These are phyloP conservation scores for Grigorovia jiainica DNA, from an alignment of 805 yeast species.

Conservation along the genomic window DNA sequence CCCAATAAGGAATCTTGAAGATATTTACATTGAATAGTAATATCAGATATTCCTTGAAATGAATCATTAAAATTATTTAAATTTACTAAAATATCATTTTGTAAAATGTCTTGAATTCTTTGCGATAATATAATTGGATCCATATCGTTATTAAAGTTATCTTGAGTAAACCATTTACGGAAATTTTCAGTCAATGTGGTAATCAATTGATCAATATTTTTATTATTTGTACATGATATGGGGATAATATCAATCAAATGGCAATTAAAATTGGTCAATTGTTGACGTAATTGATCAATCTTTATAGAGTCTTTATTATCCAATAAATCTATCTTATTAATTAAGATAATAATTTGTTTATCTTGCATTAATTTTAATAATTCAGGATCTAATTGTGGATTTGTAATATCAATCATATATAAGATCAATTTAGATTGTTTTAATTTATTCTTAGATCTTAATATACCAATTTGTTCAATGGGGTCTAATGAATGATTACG, in stretches of 20 bases:
- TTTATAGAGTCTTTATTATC: too few relatives aligned
- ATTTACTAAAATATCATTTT: conserved; percentile 69
- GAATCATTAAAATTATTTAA: conserved; percentile 49
- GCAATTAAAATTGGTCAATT: too few relatives aligned
- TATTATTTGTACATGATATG: conserved; percentile 53
- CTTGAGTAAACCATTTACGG: conserved; percentile 37
- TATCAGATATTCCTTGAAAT: conserved; percentile 43
- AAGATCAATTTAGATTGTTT: conserved; percentile 60
- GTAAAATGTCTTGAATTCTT: conserved; percentile 64
- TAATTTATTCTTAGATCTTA: conserved; percentile 57
- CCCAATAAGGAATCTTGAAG: conserved; percentile 70
- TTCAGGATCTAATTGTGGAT: conserved; percentile 27
- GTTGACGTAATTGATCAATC: too few relatives aligned
- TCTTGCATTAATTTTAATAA: conserved; percentile 22
- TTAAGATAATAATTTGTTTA: conserved; percentile 31
- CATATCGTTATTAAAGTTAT: conserved; percentile 36
- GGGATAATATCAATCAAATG: conserved; percentile 17
- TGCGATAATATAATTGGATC: conserved; percentile 68
- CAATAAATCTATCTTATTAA: conserved; percentile 60
- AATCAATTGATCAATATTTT: conserved; percentile 46
- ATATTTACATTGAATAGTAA: conserved; percentile 73
- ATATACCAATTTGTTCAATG: conserved; percentile 75
- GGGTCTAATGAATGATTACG: conserved; percentile 42
- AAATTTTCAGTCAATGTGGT: conserved; percentile 36
- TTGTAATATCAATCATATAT: conserved; percentile 36